Base-by-base conservation (phyloP, 192 early-diverging fungal genomes). In the Linnemannia exigua region DNA sequence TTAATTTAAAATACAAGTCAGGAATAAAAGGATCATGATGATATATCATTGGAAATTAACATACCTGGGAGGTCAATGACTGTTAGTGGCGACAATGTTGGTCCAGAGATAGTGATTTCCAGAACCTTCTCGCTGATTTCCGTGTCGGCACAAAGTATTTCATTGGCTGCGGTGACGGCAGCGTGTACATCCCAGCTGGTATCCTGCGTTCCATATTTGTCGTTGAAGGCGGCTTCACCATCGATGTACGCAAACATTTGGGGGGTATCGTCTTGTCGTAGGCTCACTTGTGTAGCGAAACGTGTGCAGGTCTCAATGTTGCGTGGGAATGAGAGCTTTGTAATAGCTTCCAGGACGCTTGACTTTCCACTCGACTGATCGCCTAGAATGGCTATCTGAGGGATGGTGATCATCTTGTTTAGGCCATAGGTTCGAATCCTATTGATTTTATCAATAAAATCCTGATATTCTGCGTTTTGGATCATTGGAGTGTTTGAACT, bases 41-140 rank as follows among this genome's bases (percentile, higher is more conserved):
- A 54, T 20, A 7, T 20, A 20, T 22, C 8, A 54, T 54, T n/a
- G 8, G 22, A 54, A 1, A 54, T 5, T 2, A n/a, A n/a, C 52
- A 54, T n/a, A 54, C 54, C 54, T 22, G 82, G 82, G 12, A 84
- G 72, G 51, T 79, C 82, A 52, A 84, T 79, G 44, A 84, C 75
- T n/a, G 82, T 84, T 1, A 84, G 72, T 6, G 82, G 82, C 47
- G 82, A 84, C 68, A 84, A 61, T 15, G 72, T 79, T 35, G 82
- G 82, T 22, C 77, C 77, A 5, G 82, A 78, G 38, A 84, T 84
- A 37, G 72, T 84, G 72, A 84, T 84, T 31, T 84, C 76, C 17
- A 84, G 82, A 41, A 84, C 82, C 48, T 84, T 84, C 19, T 84
- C 76, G 46, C 82, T 84, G 52, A 84, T 84, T 51, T 84, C 76